Percentiles rank a stretch among this genome's conserved stretches.
phyloP scores from a whole-genome alignment of 2,329 filamentous ascomycete genomes.

The Hymenoscyphus linearis region DNA sequence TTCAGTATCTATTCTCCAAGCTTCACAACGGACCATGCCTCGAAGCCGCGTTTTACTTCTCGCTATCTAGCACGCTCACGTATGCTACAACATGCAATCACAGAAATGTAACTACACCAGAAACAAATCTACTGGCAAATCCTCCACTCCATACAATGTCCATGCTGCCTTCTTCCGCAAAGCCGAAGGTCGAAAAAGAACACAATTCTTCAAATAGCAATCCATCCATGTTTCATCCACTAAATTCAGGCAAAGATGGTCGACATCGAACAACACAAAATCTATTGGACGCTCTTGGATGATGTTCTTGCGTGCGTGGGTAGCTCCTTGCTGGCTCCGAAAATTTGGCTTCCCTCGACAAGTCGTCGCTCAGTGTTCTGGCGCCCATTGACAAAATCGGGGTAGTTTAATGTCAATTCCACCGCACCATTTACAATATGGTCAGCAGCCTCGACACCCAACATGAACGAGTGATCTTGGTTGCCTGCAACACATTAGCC shows the following conservation, averaged over 20 bases:
- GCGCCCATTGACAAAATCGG: conserved; percentile 64
- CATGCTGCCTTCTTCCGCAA: neutral
- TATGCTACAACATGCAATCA: neutral
- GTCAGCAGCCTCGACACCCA: conserved; percentile 70
- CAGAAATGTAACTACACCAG: neutral
- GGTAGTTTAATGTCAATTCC: conserved; percentile 73
- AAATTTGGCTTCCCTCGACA: conserved; percentile 32
- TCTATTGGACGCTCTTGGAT: conserved; percentile 34
- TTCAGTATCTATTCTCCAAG: conserved; percentile 2
- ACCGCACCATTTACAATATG: conserved; percentile 67
- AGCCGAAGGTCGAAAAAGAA: neutral
- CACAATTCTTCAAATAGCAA: neutral
- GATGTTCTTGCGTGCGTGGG: conserved; percentile 29
- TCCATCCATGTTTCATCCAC: neutral
- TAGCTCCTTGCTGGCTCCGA: conserved; percentile 26
- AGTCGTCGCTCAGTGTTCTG: conserved; percentile 36
- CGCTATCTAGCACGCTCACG: neutral
- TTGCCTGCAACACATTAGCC: conserved; percentile 1
- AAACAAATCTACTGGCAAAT: neutral
- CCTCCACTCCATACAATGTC: neutral
- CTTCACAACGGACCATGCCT: neutral
- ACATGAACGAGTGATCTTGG: conserved; percentile 68
- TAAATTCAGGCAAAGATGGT: neutral
- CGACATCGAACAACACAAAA: neutral
- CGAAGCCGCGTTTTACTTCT: neutral